Conservation (phyloP, 495 filamentous ascomycete species). For the Neurospora sublineolata region DNA sequence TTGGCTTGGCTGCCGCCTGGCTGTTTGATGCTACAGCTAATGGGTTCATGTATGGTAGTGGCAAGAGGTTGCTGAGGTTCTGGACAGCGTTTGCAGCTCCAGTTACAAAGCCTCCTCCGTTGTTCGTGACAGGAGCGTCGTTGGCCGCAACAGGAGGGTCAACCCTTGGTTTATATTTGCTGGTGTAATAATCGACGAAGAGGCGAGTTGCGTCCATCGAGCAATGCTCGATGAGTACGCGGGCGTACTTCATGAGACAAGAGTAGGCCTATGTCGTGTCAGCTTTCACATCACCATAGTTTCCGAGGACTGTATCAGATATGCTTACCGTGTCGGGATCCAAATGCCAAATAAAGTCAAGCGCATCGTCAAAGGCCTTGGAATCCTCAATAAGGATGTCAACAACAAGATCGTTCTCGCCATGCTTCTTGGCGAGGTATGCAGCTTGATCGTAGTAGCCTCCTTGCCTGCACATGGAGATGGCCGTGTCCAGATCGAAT, state of each 20-base stretch:
- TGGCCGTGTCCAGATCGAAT: slow-evolving; percentile 94
- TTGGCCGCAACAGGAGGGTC: slow-evolving; percentile 45
- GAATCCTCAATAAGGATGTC: slow-evolving; percentile 94
- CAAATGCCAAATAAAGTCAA: slow-evolving; percentile 81
- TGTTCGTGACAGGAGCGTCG: slow-evolving; percentile 14
- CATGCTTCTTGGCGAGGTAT: slow-evolving; percentile 86
- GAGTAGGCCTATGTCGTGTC: slow-evolving; percentile 55
- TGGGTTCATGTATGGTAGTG: slow-evolving; percentile 72
- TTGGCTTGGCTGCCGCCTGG: slow-evolving; percentile 26
- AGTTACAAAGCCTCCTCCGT: slow-evolving; percentile 36
- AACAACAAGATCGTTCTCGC: slow-evolving; percentile 86
- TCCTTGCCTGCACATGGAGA: slow-evolving; percentile 93
- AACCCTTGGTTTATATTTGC: slow-evolving; percentile 63
- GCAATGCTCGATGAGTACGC: slow-evolving; percentile 77
- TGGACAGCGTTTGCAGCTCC: slow-evolving; percentile 62
- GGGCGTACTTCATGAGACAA: slow-evolving; percentile 90
- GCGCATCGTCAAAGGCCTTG: slow-evolving; percentile 73
- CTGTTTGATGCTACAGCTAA: slow-evolving; percentile 34
- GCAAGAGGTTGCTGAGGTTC: slow-evolving; percentile 71
- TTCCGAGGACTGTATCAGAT: neutral
- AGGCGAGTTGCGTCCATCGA: slow-evolving; percentile 66
- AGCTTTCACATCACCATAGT: slow-evolving; percentile 7
- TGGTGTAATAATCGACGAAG: slow-evolving; percentile 90
- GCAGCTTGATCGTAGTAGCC: slow-evolving; percentile 97
- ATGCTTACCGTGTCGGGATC: slow-evolving; percentile 65